Base-by-base conservation (phyloP, 2,329 filamentous ascomycete genomes). In the Colletotrichum costaricense region DNA sequence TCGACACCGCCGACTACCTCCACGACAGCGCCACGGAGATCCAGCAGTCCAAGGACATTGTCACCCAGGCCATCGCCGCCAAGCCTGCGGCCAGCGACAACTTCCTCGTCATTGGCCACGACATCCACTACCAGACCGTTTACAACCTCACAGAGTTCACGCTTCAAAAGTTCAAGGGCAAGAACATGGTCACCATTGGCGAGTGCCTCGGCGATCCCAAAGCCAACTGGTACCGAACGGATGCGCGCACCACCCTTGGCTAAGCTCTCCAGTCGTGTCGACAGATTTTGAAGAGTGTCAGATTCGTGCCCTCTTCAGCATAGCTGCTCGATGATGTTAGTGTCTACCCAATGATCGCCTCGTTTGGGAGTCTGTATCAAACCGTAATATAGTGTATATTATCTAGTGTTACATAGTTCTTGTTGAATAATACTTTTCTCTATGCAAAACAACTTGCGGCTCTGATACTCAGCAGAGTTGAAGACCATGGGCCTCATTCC, bases 161-260 rank as follows among this genome's bases (percentile, higher is more conserved):
- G 67, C 76, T 84, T 22, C 66, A 76, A 19, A 79, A 78, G 49
- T 79, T 88, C 38, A 78, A 81, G 54, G 73, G 73, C 16, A 81
- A 83, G 57, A 85, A 85, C 2, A 81, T 81, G 63, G 86, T 88
- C 54, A 86, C 86, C 9, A 83, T 88, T 12, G 88, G 87, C 2
- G 82, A 88, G 70, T 89, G 87, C 76, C 79, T 89, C 30, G 85
- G 84, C 14, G 86, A 89, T 75, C 79, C 86, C 7, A 76, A 77
- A 12, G 82, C 80, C 59, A 81, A 84, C 73, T 89, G 87, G 88
- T 89, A 89, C 77, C 84, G 86, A 28, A 35, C 63, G 33, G 68
- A 73, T 22, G 42, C 62, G 22, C 60, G 62, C 49, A 73, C 67
- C 8, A 73, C 71, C 5, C 52, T 72, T 8, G 67, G 33, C 11